phyloP scores from a whole-genome alignment of 2,329 filamentous ascomycete species.

The Pseudocercospora musae region DNA sequence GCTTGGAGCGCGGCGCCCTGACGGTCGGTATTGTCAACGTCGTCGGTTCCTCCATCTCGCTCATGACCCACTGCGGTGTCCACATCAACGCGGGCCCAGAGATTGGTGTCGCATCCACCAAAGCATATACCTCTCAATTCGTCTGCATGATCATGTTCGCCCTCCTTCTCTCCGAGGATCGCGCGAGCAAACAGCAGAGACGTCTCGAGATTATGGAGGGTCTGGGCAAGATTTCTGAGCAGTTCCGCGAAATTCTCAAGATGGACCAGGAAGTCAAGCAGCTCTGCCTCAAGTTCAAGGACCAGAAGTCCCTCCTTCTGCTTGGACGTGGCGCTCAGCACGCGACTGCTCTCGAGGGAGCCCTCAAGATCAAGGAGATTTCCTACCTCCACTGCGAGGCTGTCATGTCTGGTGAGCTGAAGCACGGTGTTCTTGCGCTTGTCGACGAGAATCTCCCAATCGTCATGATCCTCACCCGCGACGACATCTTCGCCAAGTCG shows the following conservation, averaged over 20 bases:
- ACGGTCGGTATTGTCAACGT: constrained; percentile 99
- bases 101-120: constrained; percentile 98
- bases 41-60: constrained; percentile 95
- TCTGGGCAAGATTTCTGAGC: constrained; percentile 77
- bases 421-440: constrained; percentile 95
- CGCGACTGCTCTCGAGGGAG: constrained; percentile 91
- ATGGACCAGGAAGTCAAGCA: constrained; percentile 93
- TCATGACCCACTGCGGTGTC: constrained; percentile 98
- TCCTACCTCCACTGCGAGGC: constrained; percentile 99
- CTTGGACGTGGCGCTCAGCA: constrained; percentile 94
- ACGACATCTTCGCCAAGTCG: constrained; percentile 97
- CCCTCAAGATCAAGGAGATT: constrained; percentile 99
- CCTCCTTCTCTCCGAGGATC: constrained; percentile 91
- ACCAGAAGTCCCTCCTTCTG: constrained; percentile 93
- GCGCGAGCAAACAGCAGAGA: constrained; percentile 86
- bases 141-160: constrained; percentile 99
- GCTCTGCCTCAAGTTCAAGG: constrained; percentile 89
- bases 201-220: constrained; percentile 96
- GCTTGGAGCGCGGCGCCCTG: constrained; percentile 91
- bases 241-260: constrained; percentile 88
- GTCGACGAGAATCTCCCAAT: constrained; percentile 98
- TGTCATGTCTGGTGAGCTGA: constrained; percentile 99
- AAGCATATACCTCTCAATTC: constrained; percentile 99
- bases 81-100: constrained; percentile 99
- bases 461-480: constrained; percentile 98